Conservation (phyloP, 2,329 filamentous ascomycete species). For the Mollisiaceae sp. region DNA sequence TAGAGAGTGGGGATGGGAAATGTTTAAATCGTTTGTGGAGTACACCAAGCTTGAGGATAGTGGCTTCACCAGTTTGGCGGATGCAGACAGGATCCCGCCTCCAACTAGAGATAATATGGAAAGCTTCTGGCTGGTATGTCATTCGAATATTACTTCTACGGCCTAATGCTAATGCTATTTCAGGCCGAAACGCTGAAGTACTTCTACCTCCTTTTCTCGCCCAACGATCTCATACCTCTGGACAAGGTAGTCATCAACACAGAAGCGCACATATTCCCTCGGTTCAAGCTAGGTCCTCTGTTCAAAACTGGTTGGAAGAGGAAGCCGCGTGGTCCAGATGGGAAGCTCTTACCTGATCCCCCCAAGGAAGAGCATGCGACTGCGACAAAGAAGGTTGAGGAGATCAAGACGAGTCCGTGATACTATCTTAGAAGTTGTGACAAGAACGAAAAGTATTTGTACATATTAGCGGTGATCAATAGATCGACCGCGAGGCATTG, state of each 20-base stretch:
- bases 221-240: conserved; percentile 79
- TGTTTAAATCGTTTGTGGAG: conserved; percentile 91
- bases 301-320: conserved; percentile 84
- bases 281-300: conserved; percentile 79
- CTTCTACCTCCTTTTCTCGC: conserved; percentile 92
- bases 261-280: conserved; percentile 88
- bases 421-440: background rate
- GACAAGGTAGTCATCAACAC: conserved; percentile 94
- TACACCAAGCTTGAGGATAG: conserved; percentile 80
- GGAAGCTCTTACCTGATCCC: conserved; percentile 39
- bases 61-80: conserved; percentile 81
- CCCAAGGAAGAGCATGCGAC: conserved; percentile 25
- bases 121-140: conserved; percentile 91
- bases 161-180: conserved; percentile 25
- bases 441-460: conserved; percentile 13
- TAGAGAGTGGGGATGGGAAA: conserved; percentile 97
- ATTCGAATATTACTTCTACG: conserved; percentile 13
- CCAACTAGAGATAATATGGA: conserved; percentile 89
- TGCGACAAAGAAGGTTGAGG: conserved; percentile 27
- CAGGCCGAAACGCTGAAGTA: conserved; percentile 97
- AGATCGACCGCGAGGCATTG: background rate
- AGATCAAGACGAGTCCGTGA: conserved; percentile 21
- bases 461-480: conserved; percentile 12
- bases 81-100: conserved; percentile 76
- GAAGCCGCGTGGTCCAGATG: conserved; percentile 58